Evolutionary conservation across 805 yeast species (phyloP).

Genomic region (Kodamaea kaohsiungensis): DNA sequence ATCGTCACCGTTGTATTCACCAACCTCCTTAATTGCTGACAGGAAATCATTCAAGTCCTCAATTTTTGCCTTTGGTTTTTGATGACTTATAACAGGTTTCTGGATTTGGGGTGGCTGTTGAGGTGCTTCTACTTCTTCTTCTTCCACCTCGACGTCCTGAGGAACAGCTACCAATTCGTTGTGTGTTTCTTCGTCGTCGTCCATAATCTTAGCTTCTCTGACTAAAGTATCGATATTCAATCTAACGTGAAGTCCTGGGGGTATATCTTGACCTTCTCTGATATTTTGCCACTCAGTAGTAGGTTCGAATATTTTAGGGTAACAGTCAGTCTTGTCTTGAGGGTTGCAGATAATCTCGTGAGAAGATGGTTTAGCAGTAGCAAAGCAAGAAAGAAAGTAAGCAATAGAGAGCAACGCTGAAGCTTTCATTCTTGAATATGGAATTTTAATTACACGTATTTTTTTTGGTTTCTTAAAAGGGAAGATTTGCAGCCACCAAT

Average conservation of each 20-base stretch:
- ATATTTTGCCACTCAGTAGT: slow-evolving; percentile 68
- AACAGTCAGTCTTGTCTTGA: slow-evolving; percentile 52
- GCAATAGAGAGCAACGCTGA: slow-evolving; percentile 6
- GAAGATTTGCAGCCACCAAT: slow-evolving; percentile 2
- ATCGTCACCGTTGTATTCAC: slow-evolving; percentile 18
- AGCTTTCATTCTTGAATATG: slow-evolving; percentile 2
- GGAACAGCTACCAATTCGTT: slow-evolving; percentile 14
- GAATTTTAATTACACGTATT: slow-evolving; percentile 2
- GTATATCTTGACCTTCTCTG: slow-evolving; percentile 71
- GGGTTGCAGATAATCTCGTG: slow-evolving; percentile 41
- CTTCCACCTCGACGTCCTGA: slow-evolving; percentile 3
- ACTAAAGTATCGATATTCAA: slow-evolving; percentile 71
- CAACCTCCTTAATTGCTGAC: slow-evolving; percentile 22
- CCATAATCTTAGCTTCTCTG: slow-evolving; percentile 66
- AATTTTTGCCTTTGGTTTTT: slow-evolving; percentile 8
- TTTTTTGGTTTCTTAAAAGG: neutral
- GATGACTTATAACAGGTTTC: neutral
- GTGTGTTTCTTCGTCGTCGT: slow-evolving; percentile 24
- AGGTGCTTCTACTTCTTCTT: slow-evolving; percentile 5
- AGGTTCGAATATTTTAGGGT: slow-evolving; percentile 65
- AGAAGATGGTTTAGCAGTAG: neutral
- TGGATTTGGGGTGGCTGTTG: slow-evolving; percentile 2
- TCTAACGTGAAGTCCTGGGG: slow-evolving; percentile 77
- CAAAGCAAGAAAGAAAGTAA: neutral
- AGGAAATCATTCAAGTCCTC: slow-evolving; percentile 21